phyloP scores from a whole-genome alignment of 179 eudicot genomes.

The Silene noctiflora region DNA sequence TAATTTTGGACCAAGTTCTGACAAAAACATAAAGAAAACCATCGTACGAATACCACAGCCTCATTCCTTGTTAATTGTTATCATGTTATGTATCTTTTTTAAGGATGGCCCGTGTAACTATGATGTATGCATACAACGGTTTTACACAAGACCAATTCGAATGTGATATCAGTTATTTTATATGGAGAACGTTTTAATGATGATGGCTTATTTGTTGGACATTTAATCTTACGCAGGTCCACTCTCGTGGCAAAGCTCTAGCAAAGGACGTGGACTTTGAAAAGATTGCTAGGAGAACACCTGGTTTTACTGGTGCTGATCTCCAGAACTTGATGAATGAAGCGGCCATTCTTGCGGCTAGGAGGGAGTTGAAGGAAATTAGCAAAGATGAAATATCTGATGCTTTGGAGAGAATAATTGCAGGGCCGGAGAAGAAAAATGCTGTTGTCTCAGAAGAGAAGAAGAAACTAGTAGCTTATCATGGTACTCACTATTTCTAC shows the following conservation, averaged over 20 bases:
- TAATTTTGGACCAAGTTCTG: too few species aligned
- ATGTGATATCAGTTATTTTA: too few species aligned
- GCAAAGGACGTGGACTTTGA: slow-evolving; percentile 97
- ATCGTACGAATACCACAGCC: too few species aligned
- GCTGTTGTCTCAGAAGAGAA: slow-evolving; percentile 99
- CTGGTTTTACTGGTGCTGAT: slow-evolving; percentile 98
- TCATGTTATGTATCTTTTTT: too few species aligned
- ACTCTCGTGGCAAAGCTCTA: slow-evolving; percentile 93
- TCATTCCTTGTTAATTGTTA: too few species aligned
- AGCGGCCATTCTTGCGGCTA: slow-evolving; percentile 97
- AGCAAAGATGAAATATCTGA: slow-evolving; percentile 99
- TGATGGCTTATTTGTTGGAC: not conserved
- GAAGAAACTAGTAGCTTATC: slow-evolving; percentile 95
- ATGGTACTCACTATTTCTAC: slow-evolving; percentile 41
- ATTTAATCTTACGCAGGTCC: slow-evolving; percentile 50
- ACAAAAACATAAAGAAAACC: too few species aligned
- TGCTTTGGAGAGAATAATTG: slow-evolving; percentile 96
- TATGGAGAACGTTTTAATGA: too few species aligned
- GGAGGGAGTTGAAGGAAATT: slow-evolving; percentile 93
- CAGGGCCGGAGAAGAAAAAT: slow-evolving; percentile 99
- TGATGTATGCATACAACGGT: too few species aligned
- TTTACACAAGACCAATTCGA: too few species aligned
- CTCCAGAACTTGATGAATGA: slow-evolving; percentile 98
- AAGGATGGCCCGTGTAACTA: too few species aligned
- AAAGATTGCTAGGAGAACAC: slow-evolving; percentile 91